Evolutionary conservation across 352 stramenopile species (phyloP), one percentile per base, ranked within the genome.

Genomic region (Phytophthora pistaciae): DNA sequence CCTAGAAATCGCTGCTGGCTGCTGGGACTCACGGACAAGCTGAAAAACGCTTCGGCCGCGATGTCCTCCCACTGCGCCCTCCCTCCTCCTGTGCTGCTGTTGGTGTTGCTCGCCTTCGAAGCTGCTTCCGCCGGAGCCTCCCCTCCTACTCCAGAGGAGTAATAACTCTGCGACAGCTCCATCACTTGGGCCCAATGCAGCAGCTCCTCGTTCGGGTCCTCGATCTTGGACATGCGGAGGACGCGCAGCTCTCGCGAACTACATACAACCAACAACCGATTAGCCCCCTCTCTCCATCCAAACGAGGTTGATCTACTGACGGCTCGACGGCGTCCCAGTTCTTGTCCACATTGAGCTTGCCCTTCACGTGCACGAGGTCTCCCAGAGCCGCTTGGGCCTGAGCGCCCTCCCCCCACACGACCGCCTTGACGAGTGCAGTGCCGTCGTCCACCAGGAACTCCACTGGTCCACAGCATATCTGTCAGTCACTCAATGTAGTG

Each of bases 391-490:
- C 60, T 49, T 44, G 40, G 10, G 49, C 29, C 14, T 60, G 33
- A 2, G 49, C 42, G 10, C 49, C 29, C 20, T 66, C 50, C 25
- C 60, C 70, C 83, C 84, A 96, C 10, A 80, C 60, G 42, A 91
- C 87, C 2, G 79, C 79, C 49, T 84, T 87, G 29, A 93, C 57
- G 18, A 92, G 74, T 8, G 66, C 86, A 23, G 87, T 91, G 48
- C 89, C 89, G 52, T 96, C 89, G 56, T 96, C 89, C 3, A 96
- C 46, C 10, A 88, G 66, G 25, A 91, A 75, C 66, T 96, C 89
- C 60, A 92, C 89, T 94, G 48, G 31, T 13, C 38, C 38, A 46
- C 14, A 46, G 3, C 14, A 20, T n/a, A 9, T 46, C 14, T n/a
- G 14, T 20, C 38, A 46, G 14, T 46, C 38, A 46, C 38, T 46